Base-by-base conservation (phyloP, 768 basidiomycete species). In the Ramaria sp. region DNA sequence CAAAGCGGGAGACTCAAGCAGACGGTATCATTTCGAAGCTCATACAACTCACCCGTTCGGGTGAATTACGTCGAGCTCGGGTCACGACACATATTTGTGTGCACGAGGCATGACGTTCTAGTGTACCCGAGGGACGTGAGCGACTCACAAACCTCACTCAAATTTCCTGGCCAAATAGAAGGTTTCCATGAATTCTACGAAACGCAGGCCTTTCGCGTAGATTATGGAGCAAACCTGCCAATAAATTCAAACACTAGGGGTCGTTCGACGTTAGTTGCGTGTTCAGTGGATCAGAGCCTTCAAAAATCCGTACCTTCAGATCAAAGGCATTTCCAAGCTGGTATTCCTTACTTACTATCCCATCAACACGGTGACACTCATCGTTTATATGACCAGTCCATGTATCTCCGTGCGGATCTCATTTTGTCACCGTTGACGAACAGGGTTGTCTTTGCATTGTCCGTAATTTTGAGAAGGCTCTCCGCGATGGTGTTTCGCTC, bases 51-150 rank as follows among this genome's bases (percentile, higher is more conserved):
- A 7, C 66, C 78, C 17, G 76, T 73, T 3, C 24, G 2, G 22
- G 60, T 86, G 54, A 72, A 72, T 53, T 88, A 88, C 59, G 84
- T 88, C 34, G 88, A 90, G 61, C 67, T 89, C 55, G 77, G 75
- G 54, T 70, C 73, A 45, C 67, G 69, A 7, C 78, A 84, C 63
- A 77, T 80, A 0, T 81, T 89, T 61, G 66, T 90, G 27, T 85
- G 82, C 49, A 78, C 79, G 5, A 63, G 64, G 1, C 60, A 62
- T 19, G 66, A 71, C 9, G 63, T 89, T 37, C 74, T 81, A 9
- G 71, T 84, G 9, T 87, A 81, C 17, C 57, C 46, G 13, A 19
- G 27, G 31, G 51, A 53, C 31, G 24, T 42, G 19, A 37, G 12
- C 15, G 17, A 46, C 19, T 13, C 49, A 6, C 56, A 51, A 20